Conservation (phyloP, 2,329 filamentous ascomycete genomes). For the Hymenoscyphus occultus region DNA sequence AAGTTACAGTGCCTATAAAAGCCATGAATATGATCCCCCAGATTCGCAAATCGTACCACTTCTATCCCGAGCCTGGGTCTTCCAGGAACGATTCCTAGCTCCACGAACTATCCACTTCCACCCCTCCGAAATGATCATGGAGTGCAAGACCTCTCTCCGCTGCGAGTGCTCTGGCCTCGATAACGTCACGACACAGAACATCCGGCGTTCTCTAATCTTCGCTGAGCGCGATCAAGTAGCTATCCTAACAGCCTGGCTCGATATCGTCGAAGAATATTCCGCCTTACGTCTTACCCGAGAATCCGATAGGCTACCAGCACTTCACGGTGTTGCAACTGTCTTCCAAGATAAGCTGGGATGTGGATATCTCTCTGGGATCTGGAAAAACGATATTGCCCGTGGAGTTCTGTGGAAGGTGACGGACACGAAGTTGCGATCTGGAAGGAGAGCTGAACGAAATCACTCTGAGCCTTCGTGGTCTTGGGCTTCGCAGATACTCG, state of each 20-base stretch:
- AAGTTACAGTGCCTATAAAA: background rate
- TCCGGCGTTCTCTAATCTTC: background rate
- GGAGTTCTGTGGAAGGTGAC: conserved; percentile 6
- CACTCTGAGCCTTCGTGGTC: background rate
- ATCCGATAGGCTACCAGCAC: conserved; percentile 9
- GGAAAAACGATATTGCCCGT: background rate
- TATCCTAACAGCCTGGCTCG: background rate
- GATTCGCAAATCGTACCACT: background rate
- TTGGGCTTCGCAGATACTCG: background rate
- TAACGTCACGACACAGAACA: background rate
- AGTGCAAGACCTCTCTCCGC: conserved; percentile 1
- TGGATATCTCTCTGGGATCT: conserved; percentile 9
- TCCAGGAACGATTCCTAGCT: conserved; percentile 19
- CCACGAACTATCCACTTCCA: conserved; percentile 17
- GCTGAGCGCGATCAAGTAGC: background rate
- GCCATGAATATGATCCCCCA: background rate
- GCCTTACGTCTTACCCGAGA: background rate
- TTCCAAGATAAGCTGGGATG: conserved; percentile 3
- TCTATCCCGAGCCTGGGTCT: conserved; percentile 15
- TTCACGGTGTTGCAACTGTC: conserved; percentile 2
- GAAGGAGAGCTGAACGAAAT: background rate
- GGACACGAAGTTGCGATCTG: too few relatives aligned
- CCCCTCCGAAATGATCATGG: conserved; percentile 8
- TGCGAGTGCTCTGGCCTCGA: conserved; percentile 6
- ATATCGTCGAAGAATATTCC: conserved; percentile 1